phyloP scores from a whole-genome alignment of 2,329 filamentous ascomycete genomes.

The Ophiostoma novo-ulmi region DNA sequence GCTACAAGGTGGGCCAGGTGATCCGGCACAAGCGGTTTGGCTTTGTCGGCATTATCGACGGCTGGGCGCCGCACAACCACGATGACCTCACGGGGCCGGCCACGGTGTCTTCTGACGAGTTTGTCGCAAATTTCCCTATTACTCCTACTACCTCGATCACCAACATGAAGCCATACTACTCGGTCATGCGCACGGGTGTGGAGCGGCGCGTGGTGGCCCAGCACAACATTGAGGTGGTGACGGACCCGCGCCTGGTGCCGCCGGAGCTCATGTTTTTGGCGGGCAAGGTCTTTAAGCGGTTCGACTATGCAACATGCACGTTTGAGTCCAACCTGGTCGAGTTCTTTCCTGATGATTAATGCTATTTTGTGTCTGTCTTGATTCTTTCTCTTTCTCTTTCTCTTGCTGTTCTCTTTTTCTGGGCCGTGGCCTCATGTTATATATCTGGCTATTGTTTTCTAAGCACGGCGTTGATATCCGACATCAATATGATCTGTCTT shows the following conservation, averaged over 20 bases:
- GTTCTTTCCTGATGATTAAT: conserved; percentile 78
- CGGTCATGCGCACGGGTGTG: conserved; percentile 54
- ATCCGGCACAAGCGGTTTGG: conserved; percentile 77
- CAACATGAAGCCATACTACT: conserved; percentile 61
- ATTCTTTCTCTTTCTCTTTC: not conserved
- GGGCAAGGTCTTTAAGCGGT: conserved; percentile 84
- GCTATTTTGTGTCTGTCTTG: not conserved
- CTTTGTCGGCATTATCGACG: conserved; percentile 76
- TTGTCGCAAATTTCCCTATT: not conserved
- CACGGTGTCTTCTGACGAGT: not conserved
- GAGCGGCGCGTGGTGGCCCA: conserved; percentile 69
- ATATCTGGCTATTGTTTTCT: not conserved
- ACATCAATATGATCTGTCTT: not conserved
- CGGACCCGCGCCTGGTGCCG: conserved; percentile 44
- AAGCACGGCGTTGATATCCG: not conserved
- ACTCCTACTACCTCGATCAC: not conserved
- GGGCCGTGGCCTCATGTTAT: not conserved
- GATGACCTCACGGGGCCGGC: not conserved
- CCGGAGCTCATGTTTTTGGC: conserved; percentile 61
- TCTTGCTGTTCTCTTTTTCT: not conserved
- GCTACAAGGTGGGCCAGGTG: conserved; percentile 71
- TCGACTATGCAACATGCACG: conserved; percentile 57
- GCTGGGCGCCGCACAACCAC: conserved; percentile 60
- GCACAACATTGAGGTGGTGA: conserved; percentile 69
- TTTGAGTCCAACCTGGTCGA: conserved; percentile 81